phyloP scores from a whole-genome alignment of 441 rosid genomes.

The Pelargonium australe region DNA sequence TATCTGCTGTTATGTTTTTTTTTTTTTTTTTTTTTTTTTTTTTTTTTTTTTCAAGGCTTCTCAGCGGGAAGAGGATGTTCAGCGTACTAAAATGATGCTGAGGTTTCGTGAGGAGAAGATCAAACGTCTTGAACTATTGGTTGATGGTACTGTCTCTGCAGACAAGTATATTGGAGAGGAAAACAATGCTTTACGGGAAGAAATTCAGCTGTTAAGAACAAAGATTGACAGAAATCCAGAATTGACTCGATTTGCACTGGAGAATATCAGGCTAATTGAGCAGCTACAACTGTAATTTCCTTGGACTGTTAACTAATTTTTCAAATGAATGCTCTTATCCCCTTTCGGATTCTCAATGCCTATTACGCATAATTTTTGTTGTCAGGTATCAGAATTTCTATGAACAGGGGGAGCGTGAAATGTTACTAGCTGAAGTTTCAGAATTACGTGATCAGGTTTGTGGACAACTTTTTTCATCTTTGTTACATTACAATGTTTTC shows the following conservation, averaged over 20 bases:
- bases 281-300: constrained; percentile 61
- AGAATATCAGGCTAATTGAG: constrained; percentile 89
- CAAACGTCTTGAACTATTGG: constrained; percentile 74
- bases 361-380: constrained; percentile 16
- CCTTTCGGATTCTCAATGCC: constrained; percentile 18
- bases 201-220: constrained; percentile 80
- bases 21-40: constrained; percentile 18
- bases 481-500: constrained; percentile 7
- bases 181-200: constrained; percentile 63
- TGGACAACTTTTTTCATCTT: not conserved
- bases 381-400: constrained; percentile 88
- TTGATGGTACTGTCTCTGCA: constrained; percentile 53
- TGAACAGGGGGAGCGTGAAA: constrained; percentile 92
- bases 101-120: constrained; percentile 95
- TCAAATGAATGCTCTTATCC: constrained; percentile 15
- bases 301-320: constrained; percentile 3
- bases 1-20: constrained; percentile 14
- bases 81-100: constrained; percentile 97
- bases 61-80: constrained; percentile 93
- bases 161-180: constrained; percentile 70
- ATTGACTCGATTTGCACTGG: constrained; percentile 92
- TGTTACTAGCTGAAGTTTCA: constrained; percentile 67
- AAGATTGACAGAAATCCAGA: constrained; percentile 92
- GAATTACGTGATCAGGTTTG: constrained; percentile 69
- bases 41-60: too few species aligned